These are phyloP conservation scores for Eucalyptus sp. DNA, from an alignment of 345 rosid species.

Conservation along the genomic window DNA sequence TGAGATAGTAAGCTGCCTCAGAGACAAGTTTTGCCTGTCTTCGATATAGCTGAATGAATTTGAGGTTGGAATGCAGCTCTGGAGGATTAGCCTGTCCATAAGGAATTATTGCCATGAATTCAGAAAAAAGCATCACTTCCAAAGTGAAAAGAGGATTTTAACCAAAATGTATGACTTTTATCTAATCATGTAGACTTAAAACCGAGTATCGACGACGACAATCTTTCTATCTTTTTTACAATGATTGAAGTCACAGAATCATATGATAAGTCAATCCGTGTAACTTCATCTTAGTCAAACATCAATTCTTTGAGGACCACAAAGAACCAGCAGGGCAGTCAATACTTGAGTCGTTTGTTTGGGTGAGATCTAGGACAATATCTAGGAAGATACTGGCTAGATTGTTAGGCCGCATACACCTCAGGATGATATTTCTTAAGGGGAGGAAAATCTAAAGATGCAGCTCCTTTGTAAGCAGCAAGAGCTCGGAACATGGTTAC, in stretches of 20 bases:
- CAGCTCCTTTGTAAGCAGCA: background rate
- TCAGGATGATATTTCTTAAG: background rate
- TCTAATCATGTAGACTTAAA: background rate
- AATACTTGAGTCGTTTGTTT: background rate
- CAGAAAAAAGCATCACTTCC: background rate
- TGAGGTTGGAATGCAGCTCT: constrained; percentile 53
- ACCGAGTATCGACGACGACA: accelerated
- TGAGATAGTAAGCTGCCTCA: constrained; percentile 47
- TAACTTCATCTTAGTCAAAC: background rate
- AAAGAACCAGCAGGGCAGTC: background rate
- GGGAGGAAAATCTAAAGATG: background rate
- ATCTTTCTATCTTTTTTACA: background rate
- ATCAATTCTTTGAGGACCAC: background rate
- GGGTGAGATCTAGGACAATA: background rate
- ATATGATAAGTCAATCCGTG: background rate
- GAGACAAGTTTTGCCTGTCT: constrained; percentile 39
- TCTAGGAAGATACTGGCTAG: background rate
- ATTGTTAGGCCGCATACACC: background rate
- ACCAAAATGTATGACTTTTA: background rate
- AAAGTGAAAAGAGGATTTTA: background rate
- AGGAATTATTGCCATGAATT: background rate
- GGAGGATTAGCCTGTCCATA: constrained; percentile 47
- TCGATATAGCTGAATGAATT: constrained; percentile 37
- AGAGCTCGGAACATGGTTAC: background rate
- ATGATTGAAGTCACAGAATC: background rate